Conservation (phyloP, 176 grass and related monocot genomes). For the Lolium rigidum region DNA sequence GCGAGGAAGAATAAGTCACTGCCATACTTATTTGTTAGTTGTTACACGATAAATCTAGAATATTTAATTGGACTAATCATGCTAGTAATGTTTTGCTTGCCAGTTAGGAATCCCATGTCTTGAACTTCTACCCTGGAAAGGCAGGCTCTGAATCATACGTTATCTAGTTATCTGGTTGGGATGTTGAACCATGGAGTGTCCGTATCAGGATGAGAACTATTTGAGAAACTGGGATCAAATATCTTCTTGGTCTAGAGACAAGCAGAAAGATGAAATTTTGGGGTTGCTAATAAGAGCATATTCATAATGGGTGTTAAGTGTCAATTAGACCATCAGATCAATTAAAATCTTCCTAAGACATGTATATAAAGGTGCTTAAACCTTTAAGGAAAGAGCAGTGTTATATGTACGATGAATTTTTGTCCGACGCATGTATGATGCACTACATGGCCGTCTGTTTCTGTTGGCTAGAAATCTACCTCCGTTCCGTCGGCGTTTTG, state of each 20-base stretch:
- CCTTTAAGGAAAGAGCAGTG: neutral
- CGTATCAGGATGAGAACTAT: neutral
- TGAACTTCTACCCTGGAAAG: neutral
- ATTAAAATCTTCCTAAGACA: neutral
- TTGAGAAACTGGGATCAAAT: neutral
- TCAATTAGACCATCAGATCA: neutral
- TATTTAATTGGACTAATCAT: neutral
- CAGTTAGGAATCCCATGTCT: slow-evolving; percentile 5
- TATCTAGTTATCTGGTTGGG: slow-evolving; percentile 21
- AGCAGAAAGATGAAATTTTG: neutral
- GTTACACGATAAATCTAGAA: neutral
- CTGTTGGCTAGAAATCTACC: too few relatives aligned
- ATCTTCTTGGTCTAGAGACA: slow-evolving; percentile 18
- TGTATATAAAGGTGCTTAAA: neutral
- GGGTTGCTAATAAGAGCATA: slow-evolving; percentile 14
- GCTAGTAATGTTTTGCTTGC: slow-evolving; percentile 20
- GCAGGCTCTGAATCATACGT: neutral
- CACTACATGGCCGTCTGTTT: too few relatives aligned
- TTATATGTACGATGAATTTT: too few relatives aligned
- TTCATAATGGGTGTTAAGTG: neutral
- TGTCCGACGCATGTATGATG: too few relatives aligned
- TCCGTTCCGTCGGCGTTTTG: too few relatives aligned
- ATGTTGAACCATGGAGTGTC: neutral
- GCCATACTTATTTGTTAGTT: neutral
- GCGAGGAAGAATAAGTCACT: neutral